Evolutionary conservation across 2,329 filamentous ascomycete species (phyloP).

Genomic region (Ceratocystis cacaofunesta): DNA sequence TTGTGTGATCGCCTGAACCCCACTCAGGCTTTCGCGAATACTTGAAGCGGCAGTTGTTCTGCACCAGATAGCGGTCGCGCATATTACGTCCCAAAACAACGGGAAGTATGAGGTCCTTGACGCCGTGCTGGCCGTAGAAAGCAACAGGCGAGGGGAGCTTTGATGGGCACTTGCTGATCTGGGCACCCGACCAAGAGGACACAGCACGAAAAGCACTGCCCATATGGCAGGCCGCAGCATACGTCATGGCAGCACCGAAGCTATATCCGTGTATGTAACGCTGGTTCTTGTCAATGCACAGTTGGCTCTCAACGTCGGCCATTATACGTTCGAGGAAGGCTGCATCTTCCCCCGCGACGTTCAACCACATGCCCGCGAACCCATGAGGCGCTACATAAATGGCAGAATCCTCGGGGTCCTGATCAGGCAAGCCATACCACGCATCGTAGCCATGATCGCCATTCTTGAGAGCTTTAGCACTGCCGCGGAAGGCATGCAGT

Average conservation of each 20-base stretch:
- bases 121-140: conserved; percentile 27
- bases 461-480: conserved; percentile 24
- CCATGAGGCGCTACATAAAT: conserved; percentile 31
- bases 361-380: conserved; percentile 28
- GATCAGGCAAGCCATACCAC: conserved; percentile 28
- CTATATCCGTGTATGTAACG: conserved; percentile 31
- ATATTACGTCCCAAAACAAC: conserved; percentile 23
- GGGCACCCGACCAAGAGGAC: conserved; percentile 22
- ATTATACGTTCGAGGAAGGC: conserved; percentile 28
- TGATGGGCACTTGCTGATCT: conserved; percentile 24
- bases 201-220: conserved; percentile 26
- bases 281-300: conserved; percentile 30
- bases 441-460: conserved; percentile 22
- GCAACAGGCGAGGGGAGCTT: conserved; percentile 24
- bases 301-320: conserved; percentile 25
- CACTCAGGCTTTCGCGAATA: conserved; percentile 19
- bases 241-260: conserved; percentile 31
- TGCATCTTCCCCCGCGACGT: conserved; percentile 28
- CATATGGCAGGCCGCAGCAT: conserved; percentile 28
- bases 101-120: conserved; percentile 24
- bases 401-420: conserved; percentile 24
- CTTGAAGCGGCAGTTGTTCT: conserved; percentile 25
- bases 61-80: conserved; percentile 24
- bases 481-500: conserved; percentile 28
- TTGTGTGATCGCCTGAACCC: conserved; percentile 19